Conservation (phyloP, 208 protist species). For the Sergeia podlipaevii region DNA sequence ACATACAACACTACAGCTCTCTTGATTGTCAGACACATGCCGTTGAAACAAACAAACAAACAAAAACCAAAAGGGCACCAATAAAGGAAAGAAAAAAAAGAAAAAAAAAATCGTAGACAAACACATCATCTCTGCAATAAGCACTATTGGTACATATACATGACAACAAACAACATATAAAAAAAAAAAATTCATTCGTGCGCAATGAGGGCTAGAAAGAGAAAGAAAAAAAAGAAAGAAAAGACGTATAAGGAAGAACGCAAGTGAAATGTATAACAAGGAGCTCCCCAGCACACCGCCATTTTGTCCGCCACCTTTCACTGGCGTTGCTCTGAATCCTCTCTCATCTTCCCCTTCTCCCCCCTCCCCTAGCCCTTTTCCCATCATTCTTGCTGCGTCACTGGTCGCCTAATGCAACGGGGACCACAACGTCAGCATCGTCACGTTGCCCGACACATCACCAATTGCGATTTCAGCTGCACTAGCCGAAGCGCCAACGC, state of each 20-base stretch:
- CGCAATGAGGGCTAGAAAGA: not conserved
- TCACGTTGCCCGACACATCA: conserved; percentile 45
- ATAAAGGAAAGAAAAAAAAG: conserved; percentile 3
- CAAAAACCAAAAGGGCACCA: not conserved
- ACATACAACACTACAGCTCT: too few species aligned
- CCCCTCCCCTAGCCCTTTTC: too few species aligned
- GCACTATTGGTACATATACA: too few species aligned
- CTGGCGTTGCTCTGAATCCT: too few species aligned
- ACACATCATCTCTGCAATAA: too few species aligned
- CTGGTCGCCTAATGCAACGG: too few species aligned
- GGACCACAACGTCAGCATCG: conserved; percentile 49
- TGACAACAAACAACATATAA: not conserved
- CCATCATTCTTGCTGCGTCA: too few species aligned
- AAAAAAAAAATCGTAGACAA: not conserved
- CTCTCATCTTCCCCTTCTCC: too few species aligned
- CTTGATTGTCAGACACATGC: too few species aligned
- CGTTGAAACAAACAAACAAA: not conserved
- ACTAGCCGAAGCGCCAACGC: not conserved
- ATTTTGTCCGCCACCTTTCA: too few species aligned
- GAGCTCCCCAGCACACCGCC: too few species aligned
- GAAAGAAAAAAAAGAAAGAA: conserved; percentile 5
- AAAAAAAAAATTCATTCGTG: not conserved
- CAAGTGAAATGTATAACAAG: too few species aligned
- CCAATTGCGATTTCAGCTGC: conserved; percentile 46
- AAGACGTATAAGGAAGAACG: not conserved